Base-by-base conservation (phyloP, 164 flowering plant genomes). In the Nelumbo lutea region DNA sequence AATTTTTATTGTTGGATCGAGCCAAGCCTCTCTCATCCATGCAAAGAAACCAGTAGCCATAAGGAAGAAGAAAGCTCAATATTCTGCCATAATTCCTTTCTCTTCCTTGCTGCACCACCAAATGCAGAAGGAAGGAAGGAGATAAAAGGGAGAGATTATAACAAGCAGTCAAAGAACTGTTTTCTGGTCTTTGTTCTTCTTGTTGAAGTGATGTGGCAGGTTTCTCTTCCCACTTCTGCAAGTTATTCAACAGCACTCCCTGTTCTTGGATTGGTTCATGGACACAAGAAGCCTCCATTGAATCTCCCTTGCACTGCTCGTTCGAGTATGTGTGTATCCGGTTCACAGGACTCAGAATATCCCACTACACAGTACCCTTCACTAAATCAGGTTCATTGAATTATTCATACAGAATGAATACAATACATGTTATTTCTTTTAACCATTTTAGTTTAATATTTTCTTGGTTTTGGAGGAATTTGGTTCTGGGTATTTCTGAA, bases 21-120 rank as follows among this genome's bases (percentile, higher is more conserved):
- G 46, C 13, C 5, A 9, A 38, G 43, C 64, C 47, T 1, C 38
- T 15, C 2, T 11, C 5, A 55, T 52, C 43, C 60, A 48, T 55
- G 67, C 62, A 61, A 62, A 42, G 9, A 45, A 42, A 46, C 1
- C 65, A 57, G 55, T 64, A 60, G 52, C 68, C 83, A 79, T 66
- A 75, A 72, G 48, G 75, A 77, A 76, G 86, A 85, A 79, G 84
- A 76, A 77, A 79, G 51, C 79, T 64, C 64, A 70, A 80, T 81
- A 82, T 83, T 84, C 88, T 71, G 71, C 58, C 56, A 38, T 46
- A 27, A 27, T 69, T 63, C 59, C 65, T 39, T 61, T 40, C 66
- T 14, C 70, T 68, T 71, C 61, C 62, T 77, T 64, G 47, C 41
- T 42, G 42, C 61, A 64, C 14, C 9, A 50, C 10, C 59, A 41